These are phyloP conservation scores for Cupressus sempervirens DNA, from an alignment of 75 land plant genomes.

Conservation along the genomic window DNA sequence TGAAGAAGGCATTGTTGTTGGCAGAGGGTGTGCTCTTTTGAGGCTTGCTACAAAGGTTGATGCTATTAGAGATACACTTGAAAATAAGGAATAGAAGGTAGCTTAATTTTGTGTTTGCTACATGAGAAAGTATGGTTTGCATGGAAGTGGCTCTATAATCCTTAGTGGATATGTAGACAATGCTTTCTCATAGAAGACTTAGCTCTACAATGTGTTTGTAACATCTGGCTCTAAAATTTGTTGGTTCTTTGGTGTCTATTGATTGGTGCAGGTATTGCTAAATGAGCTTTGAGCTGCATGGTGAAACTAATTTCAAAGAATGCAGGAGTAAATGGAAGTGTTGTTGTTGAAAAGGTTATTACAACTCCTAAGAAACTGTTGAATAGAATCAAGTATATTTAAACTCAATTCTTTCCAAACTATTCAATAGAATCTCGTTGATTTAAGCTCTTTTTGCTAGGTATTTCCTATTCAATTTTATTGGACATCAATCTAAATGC, in stretches of 20 bases:
- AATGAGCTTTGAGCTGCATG: constrained; percentile 71
- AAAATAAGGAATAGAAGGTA: constrained; percentile 85
- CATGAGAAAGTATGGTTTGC: neutral
- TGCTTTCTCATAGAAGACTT: too few species aligned
- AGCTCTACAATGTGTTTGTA: neutral
- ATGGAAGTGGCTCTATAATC: neutral
- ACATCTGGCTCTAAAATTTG: neutral
- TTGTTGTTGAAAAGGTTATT: constrained; percentile 70
- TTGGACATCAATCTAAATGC: too few species aligned
- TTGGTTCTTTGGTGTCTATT: constrained; percentile 18
- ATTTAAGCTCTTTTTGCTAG: neutral
- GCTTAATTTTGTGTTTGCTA: neutral
- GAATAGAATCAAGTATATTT: neutral
- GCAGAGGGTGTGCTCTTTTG: too few species aligned
- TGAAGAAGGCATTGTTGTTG: too few species aligned
- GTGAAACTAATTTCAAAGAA: constrained; percentile 77
- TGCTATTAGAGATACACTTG: constrained; percentile 58
- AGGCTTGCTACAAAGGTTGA: constrained; percentile 78
- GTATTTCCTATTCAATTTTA: too few species aligned
- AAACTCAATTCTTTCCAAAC: neutral
- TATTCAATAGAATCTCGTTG: neutral
- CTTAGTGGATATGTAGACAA: neutral
- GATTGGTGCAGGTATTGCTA: constrained; percentile 90
- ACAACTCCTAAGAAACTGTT: neutral
- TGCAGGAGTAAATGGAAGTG: constrained; percentile 82